phyloP scores from a whole-genome alignment of 371 early-diverging fungal species.

The Rhizopus delemar region DNA sequence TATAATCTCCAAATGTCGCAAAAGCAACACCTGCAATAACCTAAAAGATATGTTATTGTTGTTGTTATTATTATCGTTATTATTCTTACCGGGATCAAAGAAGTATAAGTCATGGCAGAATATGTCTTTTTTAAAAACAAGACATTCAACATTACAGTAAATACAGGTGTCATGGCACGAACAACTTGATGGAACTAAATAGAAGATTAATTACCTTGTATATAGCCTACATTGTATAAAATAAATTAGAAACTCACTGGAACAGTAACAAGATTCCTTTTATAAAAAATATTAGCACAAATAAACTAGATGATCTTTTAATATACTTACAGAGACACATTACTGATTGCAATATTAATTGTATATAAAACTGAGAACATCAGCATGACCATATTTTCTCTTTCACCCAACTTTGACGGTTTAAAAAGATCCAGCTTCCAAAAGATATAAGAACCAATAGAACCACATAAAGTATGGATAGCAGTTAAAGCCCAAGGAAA shows the following conservation, averaged over 20 bases:
- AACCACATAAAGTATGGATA: conserved; percentile 76
- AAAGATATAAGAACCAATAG: conserved; percentile 65
- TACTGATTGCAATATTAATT: conserved; percentile 86
- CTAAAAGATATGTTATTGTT: conserved; percentile 19
- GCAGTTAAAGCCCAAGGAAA: conserved; percentile 91
- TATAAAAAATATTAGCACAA: not conserved
- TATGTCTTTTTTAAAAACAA: conserved; percentile 62
- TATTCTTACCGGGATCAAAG: conserved; percentile 60
- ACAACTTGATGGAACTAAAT: conserved; percentile 86
- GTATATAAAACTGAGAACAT: conserved; percentile 86
- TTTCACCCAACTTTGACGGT: conserved; percentile 59
- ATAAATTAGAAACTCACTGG: conserved; percentile 37
- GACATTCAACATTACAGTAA: conserved; percentile 72
- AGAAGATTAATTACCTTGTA: not conserved
- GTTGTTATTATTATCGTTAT: not conserved
- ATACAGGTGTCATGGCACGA: conserved; percentile 83
- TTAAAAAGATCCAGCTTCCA: conserved; percentile 58
- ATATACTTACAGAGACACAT: conserved; percentile 76
- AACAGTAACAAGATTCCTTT: conserved; percentile 56
- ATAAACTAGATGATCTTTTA: not conserved
- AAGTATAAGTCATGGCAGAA: conserved; percentile 60
- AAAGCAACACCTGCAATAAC: conserved; percentile 81
- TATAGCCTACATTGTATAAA: not conserved
- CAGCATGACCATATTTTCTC: conserved; percentile 73
- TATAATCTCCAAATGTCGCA: conserved; percentile 84